phyloP scores from a whole-genome alignment of 768 basidiomycete genomes.

The Calocera cornea region DNA sequence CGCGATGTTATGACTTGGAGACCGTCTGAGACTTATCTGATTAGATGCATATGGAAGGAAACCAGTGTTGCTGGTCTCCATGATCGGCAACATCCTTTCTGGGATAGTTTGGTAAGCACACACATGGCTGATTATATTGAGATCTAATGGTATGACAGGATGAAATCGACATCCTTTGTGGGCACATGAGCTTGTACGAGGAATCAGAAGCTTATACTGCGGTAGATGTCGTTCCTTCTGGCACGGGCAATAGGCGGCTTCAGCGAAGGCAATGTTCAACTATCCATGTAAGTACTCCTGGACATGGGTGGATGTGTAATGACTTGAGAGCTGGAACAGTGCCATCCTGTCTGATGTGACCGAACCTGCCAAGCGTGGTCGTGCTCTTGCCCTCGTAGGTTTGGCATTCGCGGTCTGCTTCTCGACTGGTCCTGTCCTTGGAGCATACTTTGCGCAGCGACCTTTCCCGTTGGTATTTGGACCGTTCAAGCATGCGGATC shows the following conservation, averaged over 20 bases:
- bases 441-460: constrained; percentile 71
- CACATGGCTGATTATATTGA: constrained; percentile 5
- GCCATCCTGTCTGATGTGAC: constrained; percentile 91
- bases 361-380: constrained; percentile 61
- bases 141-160: not conserved
- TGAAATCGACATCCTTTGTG: not conserved
- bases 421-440: constrained; percentile 81
- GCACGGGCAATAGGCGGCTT: constrained; percentile 85
- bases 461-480: not conserved
- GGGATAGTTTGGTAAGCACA: constrained; percentile 47
- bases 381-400: constrained; percentile 80
- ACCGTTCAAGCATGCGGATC: constrained; percentile 36
- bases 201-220: not conserved
- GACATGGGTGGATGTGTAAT: not conserved
- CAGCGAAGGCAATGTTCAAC: constrained; percentile 93
- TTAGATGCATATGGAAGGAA: constrained; percentile 71
- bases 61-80: constrained; percentile 64
- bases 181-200: constrained; percentile 7
- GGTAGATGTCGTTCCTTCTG: constrained; percentile 55
- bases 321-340: constrained; percentile 30
- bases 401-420: constrained; percentile 96
- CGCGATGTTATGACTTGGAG: not conserved
- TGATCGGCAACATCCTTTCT: constrained; percentile 90
- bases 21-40: not conserved
- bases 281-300: constrained; percentile 62